A percentile compares a stretch with the other conserved stretches of the same genome.
These are phyloP conservation scores for Rosa lucieae DNA, from an alignment of 306 rosid species.

Conservation along the genomic window DNA sequence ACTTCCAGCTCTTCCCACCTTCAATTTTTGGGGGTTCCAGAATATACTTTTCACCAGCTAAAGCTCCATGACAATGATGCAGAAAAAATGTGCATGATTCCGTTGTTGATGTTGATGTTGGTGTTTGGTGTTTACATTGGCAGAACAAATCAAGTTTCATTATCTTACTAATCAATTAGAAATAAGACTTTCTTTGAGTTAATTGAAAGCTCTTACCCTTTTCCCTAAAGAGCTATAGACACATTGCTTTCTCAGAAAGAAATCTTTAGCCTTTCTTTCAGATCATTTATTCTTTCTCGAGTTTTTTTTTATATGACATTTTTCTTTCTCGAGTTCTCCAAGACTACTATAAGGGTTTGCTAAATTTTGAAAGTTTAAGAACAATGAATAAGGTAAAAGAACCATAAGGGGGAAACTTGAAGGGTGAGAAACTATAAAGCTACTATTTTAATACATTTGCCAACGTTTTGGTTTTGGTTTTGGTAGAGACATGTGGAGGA, in stretches of 20 bases:
- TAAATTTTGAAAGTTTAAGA: not conserved
- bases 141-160: not conserved
- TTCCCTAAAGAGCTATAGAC: not conserved
- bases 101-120: not conserved
- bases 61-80: constrained; percentile 3
- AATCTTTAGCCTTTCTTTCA: not conserved
- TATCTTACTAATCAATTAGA: not conserved
- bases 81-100: not conserved
- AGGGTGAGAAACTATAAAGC: not conserved
- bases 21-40: constrained; percentile 14
- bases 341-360: not conserved
- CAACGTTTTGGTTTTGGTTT: not conserved
- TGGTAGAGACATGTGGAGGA: not conserved
- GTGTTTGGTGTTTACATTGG: not conserved
- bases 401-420: not conserved
- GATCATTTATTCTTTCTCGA: not conserved
- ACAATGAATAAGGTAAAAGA: not conserved
- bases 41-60: constrained; percentile 17
- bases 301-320: not conserved
- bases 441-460: not conserved
- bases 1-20: constrained; percentile 37
- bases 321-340: not conserved
- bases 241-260: constrained; percentile 12
- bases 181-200: not conserved
- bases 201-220: constrained; percentile 1